A percentile compares a stretch with the other conserved stretches of the same genome.
These are phyloP conservation scores for Colletotrichum filicis DNA, from an alignment of 2,329 filamentous ascomycete species.

Conservation along the genomic window DNA sequence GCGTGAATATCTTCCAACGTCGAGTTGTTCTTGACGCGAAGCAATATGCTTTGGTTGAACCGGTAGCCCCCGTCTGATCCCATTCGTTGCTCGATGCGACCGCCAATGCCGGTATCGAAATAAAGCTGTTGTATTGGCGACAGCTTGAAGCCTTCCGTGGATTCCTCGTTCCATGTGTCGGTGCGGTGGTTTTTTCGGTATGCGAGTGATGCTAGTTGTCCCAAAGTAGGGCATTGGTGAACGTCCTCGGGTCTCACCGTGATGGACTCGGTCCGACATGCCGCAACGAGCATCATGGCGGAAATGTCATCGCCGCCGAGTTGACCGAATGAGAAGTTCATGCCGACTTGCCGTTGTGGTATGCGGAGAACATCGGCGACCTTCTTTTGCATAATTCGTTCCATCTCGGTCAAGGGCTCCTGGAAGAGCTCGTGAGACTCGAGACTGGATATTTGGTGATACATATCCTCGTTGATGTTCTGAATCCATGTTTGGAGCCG, in stretches of 20 bases:
- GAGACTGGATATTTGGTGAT: slow-evolving; percentile 57
- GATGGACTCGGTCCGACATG: slow-evolving; percentile 51
- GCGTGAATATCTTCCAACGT: slow-evolving; percentile 57
- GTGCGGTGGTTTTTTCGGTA: slow-evolving; percentile 44
- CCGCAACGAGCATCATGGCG: slow-evolving; percentile 51
- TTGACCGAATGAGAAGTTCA: slow-evolving; percentile 53
- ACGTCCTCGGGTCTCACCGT: slow-evolving; percentile 49
- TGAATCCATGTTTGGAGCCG: slow-evolving; percentile 64
- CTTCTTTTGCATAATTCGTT: slow-evolving; percentile 50
- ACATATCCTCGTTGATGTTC: slow-evolving; percentile 59
- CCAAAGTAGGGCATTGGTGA: slow-evolving; percentile 49
- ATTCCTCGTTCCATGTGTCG: slow-evolving; percentile 46
- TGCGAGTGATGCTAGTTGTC: slow-evolving; percentile 51
- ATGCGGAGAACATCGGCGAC: slow-evolving; percentile 52
- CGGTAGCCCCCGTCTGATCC: slow-evolving; percentile 51
- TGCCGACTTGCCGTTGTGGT: slow-evolving; percentile 51
- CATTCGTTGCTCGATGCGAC: slow-evolving; percentile 43
- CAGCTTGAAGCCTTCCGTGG: slow-evolving; percentile 54
- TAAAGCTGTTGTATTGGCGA: slow-evolving; percentile 66
- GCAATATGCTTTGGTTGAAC: slow-evolving; percentile 62
- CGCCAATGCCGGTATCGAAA: slow-evolving; percentile 59
- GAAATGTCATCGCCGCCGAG: slow-evolving; percentile 53
- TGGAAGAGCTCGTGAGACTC: slow-evolving; percentile 49
- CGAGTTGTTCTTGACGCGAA: slow-evolving; percentile 55
- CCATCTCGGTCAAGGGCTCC: slow-evolving; percentile 49